A percentile compares a stretch with the other conserved stretches of the same genome.
Conservation (phyloP, 2,329 filamentous ascomycete genomes). For the Aspergillus caelatus region DNA sequence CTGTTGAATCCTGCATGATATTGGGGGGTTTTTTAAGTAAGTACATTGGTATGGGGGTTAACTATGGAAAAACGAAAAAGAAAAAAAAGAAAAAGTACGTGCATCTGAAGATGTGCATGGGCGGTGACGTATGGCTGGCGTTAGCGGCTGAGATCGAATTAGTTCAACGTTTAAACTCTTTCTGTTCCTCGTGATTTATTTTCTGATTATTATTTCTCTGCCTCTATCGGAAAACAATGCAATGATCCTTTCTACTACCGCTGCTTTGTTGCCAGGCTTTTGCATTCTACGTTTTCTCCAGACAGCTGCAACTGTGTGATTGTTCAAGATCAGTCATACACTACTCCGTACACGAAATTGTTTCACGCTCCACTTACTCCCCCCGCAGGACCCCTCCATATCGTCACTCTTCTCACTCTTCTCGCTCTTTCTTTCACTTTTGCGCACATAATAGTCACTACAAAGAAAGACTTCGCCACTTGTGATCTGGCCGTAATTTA, state of each 20-base stretch:
- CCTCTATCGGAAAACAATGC: neutral
- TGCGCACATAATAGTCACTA: neutral
- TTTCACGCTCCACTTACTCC: slow-evolving; percentile 1
- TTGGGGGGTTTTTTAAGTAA: too few species aligned
- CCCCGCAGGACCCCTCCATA: neutral
- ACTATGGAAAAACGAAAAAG: neutral
- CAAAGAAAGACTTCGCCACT: neutral
- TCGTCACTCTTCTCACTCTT: slow-evolving; percentile 5
- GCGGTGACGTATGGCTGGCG: slow-evolving; percentile 1
- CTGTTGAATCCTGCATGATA: too few species aligned
- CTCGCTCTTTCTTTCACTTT: neutral
- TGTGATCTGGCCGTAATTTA: neutral
- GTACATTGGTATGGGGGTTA: neutral
- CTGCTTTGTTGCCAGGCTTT: neutral
- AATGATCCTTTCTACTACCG: neutral
- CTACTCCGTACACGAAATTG: neutral
- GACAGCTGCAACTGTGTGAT: neutral
- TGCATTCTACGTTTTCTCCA: neutral
- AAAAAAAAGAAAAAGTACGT: neutral
- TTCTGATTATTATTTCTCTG: neutral
- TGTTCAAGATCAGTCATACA: neutral
- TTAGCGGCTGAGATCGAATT: neutral
- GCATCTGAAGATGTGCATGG: neutral
- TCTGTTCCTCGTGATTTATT: neutral
- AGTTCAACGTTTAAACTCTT: neutral